Base-by-base conservation (phyloP, 768 basidiomycete genomes). In the Panus rudis region DNA sequence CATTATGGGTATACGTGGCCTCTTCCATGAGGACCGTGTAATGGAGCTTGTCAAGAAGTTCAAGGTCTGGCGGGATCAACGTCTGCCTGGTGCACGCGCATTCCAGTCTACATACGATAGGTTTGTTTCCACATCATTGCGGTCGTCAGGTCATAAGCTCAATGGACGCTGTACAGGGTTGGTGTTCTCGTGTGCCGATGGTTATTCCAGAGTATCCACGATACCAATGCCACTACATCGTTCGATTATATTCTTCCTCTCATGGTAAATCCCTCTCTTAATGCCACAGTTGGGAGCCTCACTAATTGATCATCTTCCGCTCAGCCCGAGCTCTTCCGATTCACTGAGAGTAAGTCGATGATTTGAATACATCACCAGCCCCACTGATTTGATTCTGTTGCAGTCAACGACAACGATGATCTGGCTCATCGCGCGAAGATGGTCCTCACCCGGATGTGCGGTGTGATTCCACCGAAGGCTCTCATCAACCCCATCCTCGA, bases 81-180 rank as follows among this genome's bases (percentile, higher is more conserved):
- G 90, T 24, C 59, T 79, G 4, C 77, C 87, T 16, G 88, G 89
- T 3, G 76, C 79, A 20, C 76, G 82, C 25, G 88, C 88, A 4
- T 83, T 88, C 54, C 82, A 88, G 54, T 92, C 88, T 0, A 81
- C 75, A n/a, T 91, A 92, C 52, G 90, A 93, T 55, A 75, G 81
- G 75, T 81, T 57, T 28, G 69, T 58, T 2, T 37, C 46, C 20
- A 16, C 13, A 35, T 17, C 27, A 20, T 12, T 26, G 25, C 11
- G 11, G 23, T 21, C 21, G 5, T 27, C 22, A 16, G 11, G 23
- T 46, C 30, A 41, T 37, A n/a, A 47, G 22, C 30, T 24, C 42
- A 26, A 14, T n/a, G n/a, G n/a, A n/a, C n/a, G n/a, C n/a, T n/a
- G n/a, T n/a, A 23, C 55, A 81, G 82, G 54, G 76, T 80, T 55